These are phyloP conservation scores for Colletotrichum theobromicola DNA, from an alignment of 2,329 filamentous ascomycete species.

Conservation along the genomic window DNA sequence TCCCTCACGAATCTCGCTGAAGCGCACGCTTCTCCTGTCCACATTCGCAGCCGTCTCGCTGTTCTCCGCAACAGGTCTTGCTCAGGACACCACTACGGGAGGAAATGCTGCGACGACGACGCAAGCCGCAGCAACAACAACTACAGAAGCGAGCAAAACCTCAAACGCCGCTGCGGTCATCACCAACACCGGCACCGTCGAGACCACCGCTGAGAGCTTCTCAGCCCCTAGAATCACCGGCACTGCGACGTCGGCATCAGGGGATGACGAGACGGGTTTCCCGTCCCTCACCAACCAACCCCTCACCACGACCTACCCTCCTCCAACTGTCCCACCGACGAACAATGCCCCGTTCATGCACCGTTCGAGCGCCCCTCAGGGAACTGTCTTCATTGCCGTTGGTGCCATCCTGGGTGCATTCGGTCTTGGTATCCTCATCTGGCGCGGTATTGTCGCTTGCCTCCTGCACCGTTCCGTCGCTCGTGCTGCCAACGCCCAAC, in stretches of 20 bases:
- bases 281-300: conserved; percentile 47
- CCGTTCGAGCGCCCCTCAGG: conserved; percentile 82
- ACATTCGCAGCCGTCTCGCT: conserved; percentile 67
- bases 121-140: conserved; percentile 12
- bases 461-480: conserved; percentile 91
- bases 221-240: conserved; percentile 25
- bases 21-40: conserved; percentile 70
- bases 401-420: conserved; percentile 87
- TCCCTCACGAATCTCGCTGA: conserved; percentile 10
- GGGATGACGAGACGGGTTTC: conserved; percentile 34
- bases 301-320: conserved; percentile 64
- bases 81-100: conserved; percentile 30
- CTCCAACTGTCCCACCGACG: conserved; percentile 81
- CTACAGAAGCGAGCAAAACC: conserved; percentile 18
- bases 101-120: background rate
- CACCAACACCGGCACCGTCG: conserved; percentile 24
- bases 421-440: conserved; percentile 80
- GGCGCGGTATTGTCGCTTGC: conserved; percentile 88
- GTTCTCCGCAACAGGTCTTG: conserved; percentile 34
- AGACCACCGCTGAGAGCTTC: conserved; percentile 17
- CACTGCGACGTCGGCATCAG: conserved; percentile 20
- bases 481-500: conserved; percentile 79
- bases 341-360: conserved; percentile 90
- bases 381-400: conserved; percentile 95
- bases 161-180: conserved; percentile 20